phyloP scores from a whole-genome alignment of 2,329 filamentous ascomycete species.

The Paracamarosporium sp. region DNA sequence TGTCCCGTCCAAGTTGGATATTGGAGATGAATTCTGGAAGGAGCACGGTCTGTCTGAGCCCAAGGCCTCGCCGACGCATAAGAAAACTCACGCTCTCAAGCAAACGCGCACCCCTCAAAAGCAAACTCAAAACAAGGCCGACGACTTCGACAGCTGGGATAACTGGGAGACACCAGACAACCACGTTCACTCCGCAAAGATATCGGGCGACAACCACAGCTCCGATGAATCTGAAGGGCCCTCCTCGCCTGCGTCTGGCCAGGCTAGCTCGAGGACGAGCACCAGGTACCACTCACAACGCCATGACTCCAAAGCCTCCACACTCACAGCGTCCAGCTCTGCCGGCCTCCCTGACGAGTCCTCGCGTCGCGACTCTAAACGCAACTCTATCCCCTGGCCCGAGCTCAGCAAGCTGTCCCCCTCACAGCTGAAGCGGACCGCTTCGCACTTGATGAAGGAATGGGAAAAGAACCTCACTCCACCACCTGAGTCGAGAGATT shows the following conservation, averaged over 20 bases:
- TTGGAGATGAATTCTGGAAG: conserved; percentile 52
- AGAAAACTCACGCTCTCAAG: conserved; percentile 48
- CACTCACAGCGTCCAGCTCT: conserved; percentile 41
- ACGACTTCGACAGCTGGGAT: conserved; percentile 62
- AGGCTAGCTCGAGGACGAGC: conserved; percentile 61
- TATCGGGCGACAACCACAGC: conserved; percentile 35
- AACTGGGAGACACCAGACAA: conserved; percentile 60
- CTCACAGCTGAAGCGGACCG: conserved; percentile 79
- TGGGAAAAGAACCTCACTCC: conserved; percentile 82
- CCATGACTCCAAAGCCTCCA: conserved; percentile 47
- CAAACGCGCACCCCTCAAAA: conserved; percentile 45
- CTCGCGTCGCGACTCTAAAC: conserved; percentile 34
- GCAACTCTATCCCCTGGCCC: conserved; percentile 65
- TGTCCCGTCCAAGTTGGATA: conserved; percentile 32
- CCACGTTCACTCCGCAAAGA: conserved; percentile 42
- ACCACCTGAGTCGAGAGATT: conserved; percentile 40
- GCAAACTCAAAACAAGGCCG: conserved; percentile 42
- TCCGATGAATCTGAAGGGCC: conserved; percentile 60
- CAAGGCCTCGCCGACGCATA: conserved; percentile 42
- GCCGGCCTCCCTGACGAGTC: conserved; percentile 29
- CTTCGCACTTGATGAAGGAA: conserved; percentile 86
- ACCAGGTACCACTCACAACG: conserved; percentile 55
- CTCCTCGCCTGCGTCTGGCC: conserved; percentile 48
- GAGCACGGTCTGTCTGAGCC: conserved; percentile 50
- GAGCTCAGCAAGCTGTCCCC: conserved; percentile 75